Conservation (phyloP, 2,329 filamentous ascomycete genomes). For the Neoascochyta sp. region DNA sequence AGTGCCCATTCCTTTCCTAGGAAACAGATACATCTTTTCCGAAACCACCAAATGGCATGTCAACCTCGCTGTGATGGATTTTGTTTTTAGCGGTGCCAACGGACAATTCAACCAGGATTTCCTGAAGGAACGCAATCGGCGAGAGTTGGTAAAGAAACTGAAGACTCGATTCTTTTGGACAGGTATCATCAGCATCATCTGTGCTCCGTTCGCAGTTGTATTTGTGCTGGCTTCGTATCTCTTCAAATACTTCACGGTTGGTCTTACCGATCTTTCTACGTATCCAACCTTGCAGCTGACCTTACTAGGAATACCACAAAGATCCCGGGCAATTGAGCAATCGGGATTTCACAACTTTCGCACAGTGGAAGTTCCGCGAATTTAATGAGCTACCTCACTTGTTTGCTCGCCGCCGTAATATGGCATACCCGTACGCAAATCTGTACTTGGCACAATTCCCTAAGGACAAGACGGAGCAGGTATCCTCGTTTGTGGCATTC, state of each 20-base stretch:
- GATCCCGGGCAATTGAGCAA: slow-evolving; percentile 85
- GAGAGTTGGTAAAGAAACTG: slow-evolving; percentile 72
- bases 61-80: slow-evolving; percentile 84
- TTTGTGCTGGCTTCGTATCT: slow-evolving; percentile 88
- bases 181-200: slow-evolving; percentile 79
- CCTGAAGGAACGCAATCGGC: slow-evolving; percentile 76
- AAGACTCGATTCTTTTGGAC: slow-evolving; percentile 75
- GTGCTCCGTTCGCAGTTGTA: slow-evolving; percentile 81
- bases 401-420: slow-evolving; percentile 83
- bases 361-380: slow-evolving; percentile 97
- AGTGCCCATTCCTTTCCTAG: slow-evolving; percentile 77
- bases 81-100: slow-evolving; percentile 77
- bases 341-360: slow-evolving; percentile 85
- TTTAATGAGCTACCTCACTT: slow-evolving; percentile 96
- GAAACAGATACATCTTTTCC: slow-evolving; percentile 78
- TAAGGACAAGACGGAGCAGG: slow-evolving; percentile 85
- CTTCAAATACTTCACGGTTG: slow-evolving; percentile 87
- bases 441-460: slow-evolving; percentile 95
- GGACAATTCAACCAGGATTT: slow-evolving; percentile 86
- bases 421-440: slow-evolving; percentile 91
- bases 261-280: slow-evolving; percentile 26
- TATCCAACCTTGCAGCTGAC: slow-evolving; percentile 5
- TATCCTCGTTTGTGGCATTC: slow-evolving; percentile 81
- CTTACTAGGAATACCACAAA: slow-evolving; percentile 78
- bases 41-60: slow-evolving; percentile 89